Evolutionary conservation across 2,329 filamentous ascomycete genomes (phyloP).

Genomic region (Simplicillium aogashimaense): DNA sequence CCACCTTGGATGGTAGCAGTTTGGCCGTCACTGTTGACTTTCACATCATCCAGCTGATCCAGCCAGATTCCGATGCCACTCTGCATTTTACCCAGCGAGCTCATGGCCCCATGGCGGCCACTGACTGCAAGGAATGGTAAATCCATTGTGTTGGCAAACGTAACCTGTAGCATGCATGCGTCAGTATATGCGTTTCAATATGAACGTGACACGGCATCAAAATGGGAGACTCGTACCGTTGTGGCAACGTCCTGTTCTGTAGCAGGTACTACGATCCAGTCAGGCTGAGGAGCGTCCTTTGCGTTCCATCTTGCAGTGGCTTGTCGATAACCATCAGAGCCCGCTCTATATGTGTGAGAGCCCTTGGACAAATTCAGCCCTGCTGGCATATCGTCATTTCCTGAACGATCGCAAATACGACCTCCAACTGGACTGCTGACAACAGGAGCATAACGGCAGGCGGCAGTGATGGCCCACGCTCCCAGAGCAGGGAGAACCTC

Average conservation of each 20-base stretch:
- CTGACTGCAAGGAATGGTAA: constrained; percentile 43
- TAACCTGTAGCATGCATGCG: constrained; percentile 12
- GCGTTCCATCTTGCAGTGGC: background rate
- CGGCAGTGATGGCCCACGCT: background rate
- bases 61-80: constrained; percentile 41
- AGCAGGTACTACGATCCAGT: background rate
- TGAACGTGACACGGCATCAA: background rate
- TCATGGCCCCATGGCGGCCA: constrained; percentile 40
- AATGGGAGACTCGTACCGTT: background rate
- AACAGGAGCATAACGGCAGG: background rate
- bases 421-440: background rate
- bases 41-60: constrained; percentile 29
- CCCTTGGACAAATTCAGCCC: background rate
- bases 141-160: constrained; percentile 32
- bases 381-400: background rate
- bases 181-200: background rate
- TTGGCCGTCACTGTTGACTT: constrained; percentile 29
- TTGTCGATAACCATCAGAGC: background rate
- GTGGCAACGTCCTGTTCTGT: background rate
- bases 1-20: constrained; percentile 40
- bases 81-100: constrained; percentile 35
- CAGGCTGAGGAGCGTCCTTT: background rate
- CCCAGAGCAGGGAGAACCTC: background rate
- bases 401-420: background rate
- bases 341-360: background rate